Base-by-base conservation (phyloP, 129 eudicot genomes). In the Flaveria bidentis region DNA sequence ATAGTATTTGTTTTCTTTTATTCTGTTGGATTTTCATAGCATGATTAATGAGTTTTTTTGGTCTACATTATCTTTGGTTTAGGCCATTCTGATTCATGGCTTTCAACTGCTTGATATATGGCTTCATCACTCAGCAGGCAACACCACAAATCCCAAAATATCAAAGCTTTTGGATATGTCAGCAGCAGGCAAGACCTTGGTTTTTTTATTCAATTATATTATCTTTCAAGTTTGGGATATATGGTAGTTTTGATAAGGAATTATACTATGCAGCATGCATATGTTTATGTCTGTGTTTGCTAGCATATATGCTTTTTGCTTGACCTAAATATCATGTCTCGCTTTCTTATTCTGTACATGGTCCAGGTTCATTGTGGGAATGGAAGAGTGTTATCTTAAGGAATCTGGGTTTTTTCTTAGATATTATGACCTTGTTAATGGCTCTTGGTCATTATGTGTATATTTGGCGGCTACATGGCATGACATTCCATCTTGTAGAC, bases 401-500 rank as follows among this genome's bases (percentile, higher is more conserved):
- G 62, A 90, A 93, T 73, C 60, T 90, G 77, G 98, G 98, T 0
- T 93, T 93, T 86, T 81, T 85, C 73, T 86, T 93, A 53, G 98
- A 93, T 79, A 78, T 93, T 89, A 88, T 93, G 98, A 88, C 97
- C 16, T 80, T 90, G 81, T 72, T 90, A 69, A 90, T 90, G 97
- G 96, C 98, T 78, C 87, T 92, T 50, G 96, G 93, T 80, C 98
- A 93, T 85, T 93, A 93, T 77, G 86, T 90, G 74, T 89, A 87
- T 68, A 93, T 90, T 62, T 93, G 98, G 98, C 92, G 91, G 92
- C 98, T 93, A 67, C 98, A 90, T 76, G 98, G 98, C 80, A 90
- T 93, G 97, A 86, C 98, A 9, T 93, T 93, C 70, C 98, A 93
- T 83, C 97, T 93, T 63, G 83, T 88, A 56, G 98, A 93, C 83